phyloP scores from a whole-genome alignment of 805 yeast genomes.

The Yarrowia sp. region DNA sequence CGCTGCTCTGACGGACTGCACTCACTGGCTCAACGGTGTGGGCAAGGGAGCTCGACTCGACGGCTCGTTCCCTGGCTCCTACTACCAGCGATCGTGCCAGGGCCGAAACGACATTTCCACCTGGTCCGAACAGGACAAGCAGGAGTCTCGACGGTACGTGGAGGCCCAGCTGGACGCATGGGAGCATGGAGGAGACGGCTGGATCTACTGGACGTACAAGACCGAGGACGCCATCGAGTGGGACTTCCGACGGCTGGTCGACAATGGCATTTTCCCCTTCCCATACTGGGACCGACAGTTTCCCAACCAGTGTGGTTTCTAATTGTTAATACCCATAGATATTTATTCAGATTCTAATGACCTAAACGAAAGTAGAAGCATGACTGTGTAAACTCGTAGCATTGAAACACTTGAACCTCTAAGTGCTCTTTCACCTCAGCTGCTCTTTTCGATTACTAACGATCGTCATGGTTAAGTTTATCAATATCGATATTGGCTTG shows the following conservation, averaged over 20 bases:
- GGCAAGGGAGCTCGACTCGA: constrained; percentile 83
- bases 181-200: constrained; percentile 71
- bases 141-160: constrained; percentile 68
- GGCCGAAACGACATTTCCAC: constrained; percentile 55
- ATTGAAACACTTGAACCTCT: too few relatives aligned
- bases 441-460: neutral
- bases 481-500: constrained; percentile 13
- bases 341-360: constrained; percentile 30
- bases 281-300: constrained; percentile 74
- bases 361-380: too few relatives aligned
- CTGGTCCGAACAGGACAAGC: constrained; percentile 67
- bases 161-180: constrained; percentile 93
- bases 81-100: constrained; percentile 68
- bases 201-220: constrained; percentile 96
- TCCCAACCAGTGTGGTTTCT: constrained; percentile 66
- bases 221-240: constrained; percentile 84
- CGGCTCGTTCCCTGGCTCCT: constrained; percentile 57
- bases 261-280: constrained; percentile 74
- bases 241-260: constrained; percentile 73
- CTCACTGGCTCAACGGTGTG: constrained; percentile 87
- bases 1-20: constrained; percentile 92
- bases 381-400: neutral
- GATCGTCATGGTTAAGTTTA: constrained; percentile 8
- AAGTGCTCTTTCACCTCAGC: too few relatives aligned
- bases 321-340: constrained; percentile 8